Evolutionary conservation across 768 basidiomycete genomes (phyloP).

Genomic region (Serendipita vermifera): DNA sequence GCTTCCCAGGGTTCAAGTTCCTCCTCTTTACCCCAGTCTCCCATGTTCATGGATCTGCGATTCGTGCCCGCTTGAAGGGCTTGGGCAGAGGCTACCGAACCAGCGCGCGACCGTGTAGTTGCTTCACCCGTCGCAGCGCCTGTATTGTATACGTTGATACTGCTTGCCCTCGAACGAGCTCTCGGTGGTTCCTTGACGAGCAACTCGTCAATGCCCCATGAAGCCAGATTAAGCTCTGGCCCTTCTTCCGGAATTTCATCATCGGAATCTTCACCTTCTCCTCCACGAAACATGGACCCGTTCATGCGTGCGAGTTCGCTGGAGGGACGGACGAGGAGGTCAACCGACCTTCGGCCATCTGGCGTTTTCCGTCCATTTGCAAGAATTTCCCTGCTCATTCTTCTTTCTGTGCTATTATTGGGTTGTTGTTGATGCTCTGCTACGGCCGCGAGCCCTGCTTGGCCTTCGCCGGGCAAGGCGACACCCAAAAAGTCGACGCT

Average conservation of each 20-base stretch:
- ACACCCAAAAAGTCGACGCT: slow-evolving; percentile 56
- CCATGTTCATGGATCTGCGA: slow-evolving; percentile 40
- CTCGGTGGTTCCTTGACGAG: slow-evolving; percentile 35
- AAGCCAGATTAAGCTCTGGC: slow-evolving; percentile 65
- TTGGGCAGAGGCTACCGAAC: slow-evolving; percentile 8
- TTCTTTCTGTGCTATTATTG: not conserved
- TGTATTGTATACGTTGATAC: slow-evolving; percentile 7
- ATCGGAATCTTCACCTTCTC: slow-evolving; percentile 35
- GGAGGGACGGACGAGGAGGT: not conserved
- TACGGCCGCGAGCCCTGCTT: not conserved
- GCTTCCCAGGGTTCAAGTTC: too few relatives aligned
- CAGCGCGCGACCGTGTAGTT: not conserved
- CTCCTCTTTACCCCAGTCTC: slow-evolving; percentile 41
- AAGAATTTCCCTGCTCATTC: not conserved
- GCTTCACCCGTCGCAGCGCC: slow-evolving; percentile 3
- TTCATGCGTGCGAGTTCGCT: not conserved
- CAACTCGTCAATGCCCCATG: slow-evolving; percentile 73
- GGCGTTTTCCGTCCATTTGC: slow-evolving; percentile 5
- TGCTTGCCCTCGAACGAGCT: slow-evolving; percentile 4
- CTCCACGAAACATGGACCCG: slow-evolving; percentile 21
- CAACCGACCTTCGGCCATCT: slow-evolving; percentile 2
- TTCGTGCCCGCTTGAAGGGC: not conserved
- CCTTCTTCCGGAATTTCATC: slow-evolving; percentile 39
- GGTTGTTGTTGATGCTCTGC: slow-evolving; percentile 2
- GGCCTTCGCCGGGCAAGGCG: slow-evolving; percentile 45